phyloP scores from a whole-genome alignment of 148 eudicot species.

The Diospyros lotus region DNA sequence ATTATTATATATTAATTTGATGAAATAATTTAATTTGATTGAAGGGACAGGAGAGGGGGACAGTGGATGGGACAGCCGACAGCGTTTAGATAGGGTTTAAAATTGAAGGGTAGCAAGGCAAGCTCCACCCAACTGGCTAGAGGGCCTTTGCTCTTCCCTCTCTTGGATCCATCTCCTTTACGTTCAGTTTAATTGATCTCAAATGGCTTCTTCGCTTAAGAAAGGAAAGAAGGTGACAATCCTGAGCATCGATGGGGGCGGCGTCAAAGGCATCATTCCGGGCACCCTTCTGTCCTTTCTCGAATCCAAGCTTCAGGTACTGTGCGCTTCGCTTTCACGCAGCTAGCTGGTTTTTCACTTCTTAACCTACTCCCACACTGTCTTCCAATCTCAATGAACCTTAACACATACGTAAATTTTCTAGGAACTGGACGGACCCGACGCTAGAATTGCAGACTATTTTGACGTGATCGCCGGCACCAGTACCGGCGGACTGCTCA shows the following conservation, averaged over 20 bases:
- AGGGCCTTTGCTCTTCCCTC: too few species aligned
- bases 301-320: conserved; percentile 32
- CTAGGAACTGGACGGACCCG: conserved; percentile 34
- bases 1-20: too few species aligned
- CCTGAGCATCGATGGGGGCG: conserved; percentile 34
- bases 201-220: conserved; percentile 1
- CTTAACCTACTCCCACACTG: background rate
- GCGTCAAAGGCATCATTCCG: conserved; percentile 29
- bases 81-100: too few species aligned
- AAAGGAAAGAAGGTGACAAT: conserved; percentile 19
- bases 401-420: background rate
- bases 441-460: conserved; percentile 33
- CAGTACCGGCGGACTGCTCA: conserved; percentile 39
- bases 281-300: conserved; percentile 22
- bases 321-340: background rate
- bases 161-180: too few species aligned
- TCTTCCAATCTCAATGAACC: too few species aligned
- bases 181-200: background rate
- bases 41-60: too few species aligned
- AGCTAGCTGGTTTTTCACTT: background rate
- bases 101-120: too few species aligned
- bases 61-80: too few species aligned
- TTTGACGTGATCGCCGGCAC: conserved; percentile 45
- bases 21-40: too few species aligned
- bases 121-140: too few species aligned